A percentile compares a stretch with the other conserved stretches of the same genome.
phyloP scores from a whole-genome alignment of 106 monocot genomes.

The Ottelia alismoides region DNA sequence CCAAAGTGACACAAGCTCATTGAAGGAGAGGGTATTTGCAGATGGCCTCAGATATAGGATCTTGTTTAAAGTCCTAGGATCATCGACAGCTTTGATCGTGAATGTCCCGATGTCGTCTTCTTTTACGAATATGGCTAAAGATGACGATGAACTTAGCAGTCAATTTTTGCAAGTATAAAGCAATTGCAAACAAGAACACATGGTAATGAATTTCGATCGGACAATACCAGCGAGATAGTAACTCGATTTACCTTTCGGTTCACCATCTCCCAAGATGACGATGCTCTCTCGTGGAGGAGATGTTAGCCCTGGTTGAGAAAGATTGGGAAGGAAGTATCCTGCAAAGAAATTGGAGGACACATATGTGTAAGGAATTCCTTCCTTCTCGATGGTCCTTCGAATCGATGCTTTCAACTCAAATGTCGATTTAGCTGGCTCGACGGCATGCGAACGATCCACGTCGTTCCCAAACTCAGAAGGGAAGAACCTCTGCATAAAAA shows the following conservation, averaged over 20 bases:
- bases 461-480: too few relatives aligned
- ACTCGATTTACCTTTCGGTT: slow-evolving; percentile 17
- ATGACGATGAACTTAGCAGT: too few relatives aligned
- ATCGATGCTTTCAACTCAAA: slow-evolving; percentile 23
- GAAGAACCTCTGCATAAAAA: slow-evolving; percentile 21
- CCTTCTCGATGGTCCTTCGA: slow-evolving; percentile 23
- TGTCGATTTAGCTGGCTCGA: slow-evolving; percentile 25
- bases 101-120: slow-evolving; percentile 53
- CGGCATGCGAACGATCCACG: slow-evolving; percentile 26
- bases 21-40: slow-evolving; percentile 34
- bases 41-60: slow-evolving; percentile 39
- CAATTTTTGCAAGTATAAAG: too few relatives aligned
- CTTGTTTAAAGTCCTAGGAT: too few relatives aligned
- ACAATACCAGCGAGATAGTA: too few relatives aligned
- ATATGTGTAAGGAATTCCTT: slow-evolving; percentile 34
- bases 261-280: slow-evolving; percentile 32
- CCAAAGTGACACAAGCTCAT: slow-evolving; percentile 57
- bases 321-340: too few relatives aligned
- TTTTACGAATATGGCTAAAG: slow-evolving; percentile 27
- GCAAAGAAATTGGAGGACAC: slow-evolving; percentile 30
- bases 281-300: slow-evolving; percentile 31
- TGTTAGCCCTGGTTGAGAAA: slow-evolving; percentile 18
- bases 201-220: too few relatives aligned
- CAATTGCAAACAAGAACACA: too few relatives aligned
- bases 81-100: slow-evolving; percentile 46